Evolutionary conservation across 2,329 filamentous ascomycete species (phyloP).

Genomic region (Chaetothyriales sp.): DNA sequence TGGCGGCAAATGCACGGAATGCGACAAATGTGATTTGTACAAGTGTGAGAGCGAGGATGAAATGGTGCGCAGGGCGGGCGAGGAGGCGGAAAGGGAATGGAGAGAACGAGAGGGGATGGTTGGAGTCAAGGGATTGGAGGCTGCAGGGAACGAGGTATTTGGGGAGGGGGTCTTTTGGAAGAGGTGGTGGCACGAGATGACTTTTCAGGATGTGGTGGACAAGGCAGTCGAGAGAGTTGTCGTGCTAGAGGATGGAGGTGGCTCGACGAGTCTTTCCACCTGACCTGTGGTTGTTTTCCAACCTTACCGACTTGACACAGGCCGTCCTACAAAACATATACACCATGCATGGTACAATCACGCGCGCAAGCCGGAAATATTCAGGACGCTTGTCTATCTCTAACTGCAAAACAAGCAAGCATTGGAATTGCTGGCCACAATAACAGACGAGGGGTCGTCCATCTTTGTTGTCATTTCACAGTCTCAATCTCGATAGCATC

Average conservation of each 20-base stretch:
- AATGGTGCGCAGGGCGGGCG: conserved; percentile 54
- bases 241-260: not conserved
- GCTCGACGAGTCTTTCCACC: not conserved
- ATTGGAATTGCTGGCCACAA: too few species aligned
- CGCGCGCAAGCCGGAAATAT: too few species aligned
- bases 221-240: not conserved
- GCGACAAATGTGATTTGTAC: conserved; percentile 64
- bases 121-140: conserved; percentile 13
- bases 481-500: too few species aligned
- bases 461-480: too few species aligned
- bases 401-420: too few species aligned
- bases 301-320: too few species aligned
- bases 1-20: conserved; percentile 65
- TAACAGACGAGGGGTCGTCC: too few species aligned
- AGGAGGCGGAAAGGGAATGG: conserved; percentile 61
- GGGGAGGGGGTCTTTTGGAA: not conserved
- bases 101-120: conserved; percentile 45
- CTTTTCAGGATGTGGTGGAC: not conserved
- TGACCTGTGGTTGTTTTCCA: too few species aligned
- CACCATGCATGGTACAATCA: too few species aligned
- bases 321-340: too few species aligned
- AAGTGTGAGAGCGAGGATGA: conserved; percentile 59
- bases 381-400: too few species aligned
- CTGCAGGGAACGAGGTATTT: not conserved
- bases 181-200: not conserved